Base-by-base conservation (phyloP, 2,329 filamentous ascomycete genomes). In the Truncatella angustata region DNA sequence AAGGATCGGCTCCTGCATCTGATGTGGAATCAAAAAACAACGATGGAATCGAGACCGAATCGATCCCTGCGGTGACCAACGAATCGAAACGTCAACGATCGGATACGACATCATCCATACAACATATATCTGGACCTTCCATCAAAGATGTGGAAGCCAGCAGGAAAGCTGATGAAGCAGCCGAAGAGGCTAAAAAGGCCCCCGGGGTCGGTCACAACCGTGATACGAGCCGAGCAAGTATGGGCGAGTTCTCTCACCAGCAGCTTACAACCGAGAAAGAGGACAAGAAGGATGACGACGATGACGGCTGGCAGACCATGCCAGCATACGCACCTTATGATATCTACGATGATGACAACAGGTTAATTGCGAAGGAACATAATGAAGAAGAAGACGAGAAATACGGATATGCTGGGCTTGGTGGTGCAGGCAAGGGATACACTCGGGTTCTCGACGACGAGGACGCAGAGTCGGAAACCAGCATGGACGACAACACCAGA, bases 371-470 rank as follows among this genome's bases (percentile, higher is more conserved):
- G 11, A 86, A 82, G 57, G 93, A 95, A 60, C 87, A 87, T 53
- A 76, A 80, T 35, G 84, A 87, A 26, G 82, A 86, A 12, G 86
- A 91, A 44, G 86, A 78, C 32, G 80, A 87, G 42, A 76, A 71
- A 40, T 82, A 85, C 55, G 85, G 81, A 37, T 96, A 96, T 62
- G 82, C 78, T 20, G 87, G 87, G 12, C 79, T 96, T 0, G 92
- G 93, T 21, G 92, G 92, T 24, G 93, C 93, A 7, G 91, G 91
- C 35, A 97, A 91, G 70, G 94, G 94, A 4, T 99, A 99, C 68
- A 99, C 94, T 1, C 82, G 91, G 45, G 91, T 99, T n/a, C 83
- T 95, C 56, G 81, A 96, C 62, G 94, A 99, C 62, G 94, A 99
- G 58, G 94, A 99, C 70, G 92, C 87, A 12, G 85, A 96, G 67